phyloP scores from a whole-genome alignment of 257 asterid genomes.

The Solanum commersonii region DNA sequence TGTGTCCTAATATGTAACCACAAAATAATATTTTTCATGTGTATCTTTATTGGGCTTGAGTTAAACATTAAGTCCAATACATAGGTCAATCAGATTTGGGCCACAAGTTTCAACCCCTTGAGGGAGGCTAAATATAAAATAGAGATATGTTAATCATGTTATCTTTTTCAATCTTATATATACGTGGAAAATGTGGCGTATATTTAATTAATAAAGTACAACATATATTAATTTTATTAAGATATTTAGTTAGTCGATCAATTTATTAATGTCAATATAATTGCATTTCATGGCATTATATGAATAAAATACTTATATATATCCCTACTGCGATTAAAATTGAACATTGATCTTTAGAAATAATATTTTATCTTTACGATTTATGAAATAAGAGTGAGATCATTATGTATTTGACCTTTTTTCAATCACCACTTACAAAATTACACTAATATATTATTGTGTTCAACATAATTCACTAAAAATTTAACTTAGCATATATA shows the following conservation, averaged over 20 bases:
- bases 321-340: background rate
- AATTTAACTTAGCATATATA: background rate
- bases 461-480: background rate
- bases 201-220: background rate
- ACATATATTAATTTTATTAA: background rate
- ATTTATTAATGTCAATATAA: background rate
- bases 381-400: too few species aligned
- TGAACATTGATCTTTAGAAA: rapidly evolving
- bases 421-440: background rate
- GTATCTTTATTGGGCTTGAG: background rate
- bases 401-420: too few species aligned
- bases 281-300: background rate
- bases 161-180: background rate
- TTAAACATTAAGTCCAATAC: background rate
- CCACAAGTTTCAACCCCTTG: background rate
- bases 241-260: background rate
- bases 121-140: background rate
- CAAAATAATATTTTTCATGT: background rate
- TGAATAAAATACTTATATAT: background rate
- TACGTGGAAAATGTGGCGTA: background rate
- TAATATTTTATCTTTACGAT: rapidly evolving
- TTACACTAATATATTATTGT: background rate
- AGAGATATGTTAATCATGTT: background rate
- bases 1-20: too few species aligned
- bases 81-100: background rate